These are phyloP conservation scores for Exophiala bonariae DNA, from an alignment of 2,329 filamentous ascomycete genomes.

Conservation along the genomic window DNA sequence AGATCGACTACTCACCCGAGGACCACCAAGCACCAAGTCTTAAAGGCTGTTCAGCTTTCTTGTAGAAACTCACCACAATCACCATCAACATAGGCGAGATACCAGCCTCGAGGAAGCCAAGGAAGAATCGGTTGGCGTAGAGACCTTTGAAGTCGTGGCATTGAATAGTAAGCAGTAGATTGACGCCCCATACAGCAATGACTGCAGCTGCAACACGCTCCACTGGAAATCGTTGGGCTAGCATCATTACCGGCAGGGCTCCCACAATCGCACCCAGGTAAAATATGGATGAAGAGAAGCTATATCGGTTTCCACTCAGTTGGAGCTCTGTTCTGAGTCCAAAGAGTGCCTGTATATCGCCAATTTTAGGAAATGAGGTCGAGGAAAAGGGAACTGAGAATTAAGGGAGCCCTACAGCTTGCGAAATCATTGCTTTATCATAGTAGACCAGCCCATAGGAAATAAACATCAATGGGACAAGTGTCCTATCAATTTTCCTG, in stretches of 20 bases:
- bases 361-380: too few species aligned
- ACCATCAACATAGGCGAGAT: constrained; percentile 68
- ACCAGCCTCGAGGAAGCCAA: constrained; percentile 61
- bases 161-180: constrained; percentile 68
- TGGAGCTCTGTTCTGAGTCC: constrained; percentile 44
- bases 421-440: constrained; percentile 58
- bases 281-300: constrained; percentile 39
- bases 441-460: constrained; percentile 37
- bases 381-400: neutral
- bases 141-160: constrained; percentile 64
- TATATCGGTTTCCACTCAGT: constrained; percentile 45
- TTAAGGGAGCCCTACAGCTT: constrained; percentile 40
- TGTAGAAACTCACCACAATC: constrained; percentile 63
- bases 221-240: constrained; percentile 66
- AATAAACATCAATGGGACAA: constrained; percentile 43
- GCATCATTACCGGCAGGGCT: constrained; percentile 70
- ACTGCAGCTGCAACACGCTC: constrained; percentile 63
- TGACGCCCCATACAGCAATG: constrained; percentile 65
- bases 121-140: constrained; percentile 66
- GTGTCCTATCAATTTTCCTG: constrained; percentile 37
- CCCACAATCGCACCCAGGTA: constrained; percentile 78
- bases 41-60: constrained; percentile 63
- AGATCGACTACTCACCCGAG: too few species aligned
- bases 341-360: constrained; percentile 38
- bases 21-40: constrained; percentile 47